These are phyloP conservation scores for Zoysia matrella DNA, from an alignment of 202 grass and related monocot genomes.

Conservation along the genomic window DNA sequence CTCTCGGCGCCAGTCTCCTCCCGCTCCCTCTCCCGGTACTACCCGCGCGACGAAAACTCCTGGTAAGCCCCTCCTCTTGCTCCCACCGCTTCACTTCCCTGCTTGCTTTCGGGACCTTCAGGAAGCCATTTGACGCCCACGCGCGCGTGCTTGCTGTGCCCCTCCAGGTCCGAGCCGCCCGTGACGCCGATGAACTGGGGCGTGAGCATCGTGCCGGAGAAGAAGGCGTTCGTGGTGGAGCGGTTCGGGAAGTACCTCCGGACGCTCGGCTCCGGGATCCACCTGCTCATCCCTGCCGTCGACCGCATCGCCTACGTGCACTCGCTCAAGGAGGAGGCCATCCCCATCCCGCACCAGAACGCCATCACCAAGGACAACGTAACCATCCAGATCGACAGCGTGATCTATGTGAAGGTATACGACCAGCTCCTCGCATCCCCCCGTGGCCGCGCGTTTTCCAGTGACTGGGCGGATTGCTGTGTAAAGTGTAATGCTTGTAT, in stretches of 20 bases:
- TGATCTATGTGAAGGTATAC: constrained; percentile 60
- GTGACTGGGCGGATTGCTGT: not conserved
- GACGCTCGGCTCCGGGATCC: constrained; percentile 89
- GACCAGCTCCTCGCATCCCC: not conserved
- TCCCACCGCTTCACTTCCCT: too few relatives aligned
- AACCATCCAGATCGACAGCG: constrained; percentile 61
- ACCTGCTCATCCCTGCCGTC: constrained; percentile 72
- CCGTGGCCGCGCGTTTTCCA: not conserved
- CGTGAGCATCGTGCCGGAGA: constrained; percentile 70
- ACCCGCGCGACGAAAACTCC: constrained; percentile 48
- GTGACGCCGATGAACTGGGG: constrained; percentile 84
- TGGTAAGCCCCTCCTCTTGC: constrained; percentile 29
- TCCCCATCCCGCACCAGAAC: constrained; percentile 90
- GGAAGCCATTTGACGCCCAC: not conserved
- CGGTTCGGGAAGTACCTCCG: constrained; percentile 60
- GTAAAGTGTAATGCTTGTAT: too few relatives aligned
- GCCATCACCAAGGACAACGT: constrained; percentile 99
- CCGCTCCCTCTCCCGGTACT: constrained; percentile 38
- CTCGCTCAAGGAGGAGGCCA: constrained; percentile 98
- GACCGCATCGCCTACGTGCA: constrained; percentile 93
- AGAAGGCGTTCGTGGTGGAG: too few relatives aligned
- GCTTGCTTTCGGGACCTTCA: not conserved
- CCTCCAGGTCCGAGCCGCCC: constrained; percentile 57
- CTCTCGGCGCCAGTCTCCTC: constrained; percentile 9
- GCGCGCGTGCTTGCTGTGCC: not conserved